Evolutionary conservation across 441 rosid species (phyloP), one percentile per base, ranked within the genome.

Genomic region (Breynia disticha): DNA sequence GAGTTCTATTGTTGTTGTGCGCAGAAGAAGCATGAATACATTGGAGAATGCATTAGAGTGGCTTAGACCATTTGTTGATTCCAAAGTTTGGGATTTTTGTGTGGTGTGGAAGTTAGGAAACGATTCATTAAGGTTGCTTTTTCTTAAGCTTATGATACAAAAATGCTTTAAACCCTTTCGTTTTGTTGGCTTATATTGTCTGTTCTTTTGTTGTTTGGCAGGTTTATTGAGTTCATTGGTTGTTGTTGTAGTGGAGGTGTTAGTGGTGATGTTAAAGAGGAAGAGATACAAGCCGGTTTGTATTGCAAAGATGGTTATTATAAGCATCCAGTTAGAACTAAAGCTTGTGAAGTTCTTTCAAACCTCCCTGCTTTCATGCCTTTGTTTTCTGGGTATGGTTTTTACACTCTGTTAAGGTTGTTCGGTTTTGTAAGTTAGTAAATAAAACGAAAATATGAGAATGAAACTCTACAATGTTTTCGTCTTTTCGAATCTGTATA

Each of bases 221-320:
- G 96, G 87, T 87, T 80, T 56, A 65, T 90, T n/a, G 86, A 83
- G 54, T 83, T 93, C 96, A 52, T 76, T 41, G 96, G 77, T 49
- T 90, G 96, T 61, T 83, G 96, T 54, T 90, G 95, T 60, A 64
- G 79, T 61, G 89, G 83, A 13, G 61, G 71, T 50, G 50, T 28
- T 52, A 46, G 51, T 17, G 61, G 48, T 3, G 54, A 46, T 18
- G 21, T 16, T 41, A 48, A 22, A 15, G 11, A 60, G 37, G 74
- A 59, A 51, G 60, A 54, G 50, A 48, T 19, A 17, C 53, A 58
- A 22, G 37, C 48, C 49, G 48, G 11, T 54, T 50, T 69, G 16
- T 18, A 75, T 24, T 90, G 97, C 60, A 78, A 84, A 66, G 97
- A 90, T 75, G 63, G 19, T 35, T 58, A 67, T 45, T 57, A 52